Percentiles rank a stretch among this genome's conserved stretches.
These are phyloP conservation scores for Puccinia triticina DNA, from an alignment of 1,284 basidiomycete genomes.

Conservation along the genomic window DNA sequence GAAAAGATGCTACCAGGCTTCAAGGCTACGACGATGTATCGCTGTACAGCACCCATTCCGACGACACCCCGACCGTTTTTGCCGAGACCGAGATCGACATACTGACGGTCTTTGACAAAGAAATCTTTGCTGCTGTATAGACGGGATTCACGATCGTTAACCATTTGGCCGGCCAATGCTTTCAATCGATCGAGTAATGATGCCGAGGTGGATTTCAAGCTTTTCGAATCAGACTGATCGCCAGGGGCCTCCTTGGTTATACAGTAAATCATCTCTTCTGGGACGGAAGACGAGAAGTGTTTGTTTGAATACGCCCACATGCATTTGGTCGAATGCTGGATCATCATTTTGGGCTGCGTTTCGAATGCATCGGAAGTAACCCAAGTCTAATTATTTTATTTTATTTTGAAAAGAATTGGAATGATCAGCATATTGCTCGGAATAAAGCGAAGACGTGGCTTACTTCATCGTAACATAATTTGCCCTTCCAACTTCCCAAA, in stretches of 20 bases:
- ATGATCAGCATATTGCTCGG: too few relatives aligned
- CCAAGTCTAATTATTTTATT: slow-evolving; percentile 68
- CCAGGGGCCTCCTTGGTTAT: slow-evolving; percentile 70
- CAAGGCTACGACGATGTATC: slow-evolving; percentile 84
- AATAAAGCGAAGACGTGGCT: slow-evolving; percentile 54
- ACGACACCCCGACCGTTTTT: slow-evolving; percentile 80
- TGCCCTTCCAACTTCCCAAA: slow-evolving; percentile 67
- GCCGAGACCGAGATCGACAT: slow-evolving; percentile 79
- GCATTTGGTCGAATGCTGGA: slow-evolving; percentile 74
- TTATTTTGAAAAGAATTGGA: too few relatives aligned
- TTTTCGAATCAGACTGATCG: slow-evolving; percentile 39
- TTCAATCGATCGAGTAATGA: slow-evolving; percentile 36
- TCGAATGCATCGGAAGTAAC: slow-evolving; percentile 82
- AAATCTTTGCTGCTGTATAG: slow-evolving; percentile 82
- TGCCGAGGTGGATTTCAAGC: slow-evolving; percentile 56
- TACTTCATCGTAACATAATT: slow-evolving; percentile 76
- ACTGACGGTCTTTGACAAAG: slow-evolving; percentile 68
- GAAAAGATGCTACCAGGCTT: slow-evolving; percentile 60
- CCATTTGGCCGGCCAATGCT: slow-evolving; percentile 38
- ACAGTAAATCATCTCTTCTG: slow-evolving; percentile 77
- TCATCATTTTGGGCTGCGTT: slow-evolving; percentile 67
- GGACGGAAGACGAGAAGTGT: slow-evolving; percentile 74
- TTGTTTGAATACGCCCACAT: slow-evolving; percentile 81
- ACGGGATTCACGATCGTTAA: slow-evolving; percentile 66
- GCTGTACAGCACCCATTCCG: slow-evolving; percentile 84